phyloP scores from a whole-genome alignment of 192 early-diverging fungal species.

The Backusella tarrabulga region DNA sequence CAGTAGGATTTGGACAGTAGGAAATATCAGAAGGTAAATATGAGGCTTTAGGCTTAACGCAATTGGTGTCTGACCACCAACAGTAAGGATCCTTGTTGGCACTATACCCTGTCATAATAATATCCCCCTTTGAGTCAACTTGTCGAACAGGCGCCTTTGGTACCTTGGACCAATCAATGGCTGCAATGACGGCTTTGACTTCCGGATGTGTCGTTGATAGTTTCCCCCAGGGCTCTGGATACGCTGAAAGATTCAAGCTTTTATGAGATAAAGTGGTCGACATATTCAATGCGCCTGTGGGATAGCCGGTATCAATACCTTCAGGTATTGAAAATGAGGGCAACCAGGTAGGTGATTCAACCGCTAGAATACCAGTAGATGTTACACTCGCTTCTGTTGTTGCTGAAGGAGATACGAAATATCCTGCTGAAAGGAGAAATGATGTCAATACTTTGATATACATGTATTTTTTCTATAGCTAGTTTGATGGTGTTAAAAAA shows the following conservation, averaged over 20 bases:
- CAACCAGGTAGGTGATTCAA: constrained; percentile 26
- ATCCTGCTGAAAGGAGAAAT: not conserved
- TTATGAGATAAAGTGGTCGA: not conserved
- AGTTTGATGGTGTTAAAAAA: not conserved
- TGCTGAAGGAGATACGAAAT: not conserved
- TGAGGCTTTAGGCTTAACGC: constrained; percentile 31
- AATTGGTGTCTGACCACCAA: constrained; percentile 34
- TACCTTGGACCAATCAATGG: constrained; percentile 24
- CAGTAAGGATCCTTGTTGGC: constrained; percentile 26
- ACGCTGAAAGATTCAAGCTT: constrained; percentile 13
- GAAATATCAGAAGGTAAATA: constrained; percentile 44
- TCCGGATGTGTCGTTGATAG: constrained; percentile 34
- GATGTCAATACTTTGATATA: not conserved
- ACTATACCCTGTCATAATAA: constrained; percentile 32
- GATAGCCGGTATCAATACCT: constrained; percentile 2
- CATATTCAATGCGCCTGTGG: constrained; percentile 9
- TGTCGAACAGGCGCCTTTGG: constrained; percentile 16
- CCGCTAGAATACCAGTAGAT: constrained; percentile 9
- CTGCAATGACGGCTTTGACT: constrained; percentile 13
- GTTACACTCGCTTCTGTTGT: not conserved
- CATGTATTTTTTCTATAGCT: not conserved
- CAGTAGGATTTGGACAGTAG: constrained; percentile 30
- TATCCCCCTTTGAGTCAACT: constrained; percentile 19
- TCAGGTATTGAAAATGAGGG: not conserved
- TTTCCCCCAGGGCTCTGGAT: constrained; percentile 23